A percentile compares a stretch with the other conserved stretches of the same genome.
These are phyloP conservation scores for Onygenales sp. DNA, from an alignment of 2,329 filamentous ascomycete genomes.

Conservation along the genomic window DNA sequence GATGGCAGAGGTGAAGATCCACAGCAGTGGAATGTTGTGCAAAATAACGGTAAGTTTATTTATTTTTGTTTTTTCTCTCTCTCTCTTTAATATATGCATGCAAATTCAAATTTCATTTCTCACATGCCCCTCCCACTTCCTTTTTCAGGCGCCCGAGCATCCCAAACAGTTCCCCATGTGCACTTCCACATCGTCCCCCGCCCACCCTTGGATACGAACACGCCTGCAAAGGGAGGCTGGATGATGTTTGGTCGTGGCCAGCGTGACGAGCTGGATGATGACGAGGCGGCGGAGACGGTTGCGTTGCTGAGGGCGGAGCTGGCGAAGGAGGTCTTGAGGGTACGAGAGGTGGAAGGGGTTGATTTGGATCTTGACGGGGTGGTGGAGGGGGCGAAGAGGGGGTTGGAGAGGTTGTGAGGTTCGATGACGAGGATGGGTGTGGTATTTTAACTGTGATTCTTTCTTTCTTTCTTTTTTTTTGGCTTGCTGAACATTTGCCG, in stretches of 20 bases:
- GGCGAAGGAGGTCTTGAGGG: slow-evolving; percentile 25
- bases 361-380: slow-evolving; percentile 20
- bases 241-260: slow-evolving; percentile 40
- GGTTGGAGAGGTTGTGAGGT: slow-evolving; percentile 5
- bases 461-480: background rate
- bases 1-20: slow-evolving; percentile 53
- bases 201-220: slow-evolving; percentile 38
- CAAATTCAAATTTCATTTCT: background rate
- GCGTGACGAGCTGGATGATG: slow-evolving; percentile 38
- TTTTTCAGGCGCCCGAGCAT: slow-evolving; percentile 59
- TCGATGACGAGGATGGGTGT: background rate
- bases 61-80: slow-evolving; percentile 2
- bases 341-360: slow-evolving; percentile 28
- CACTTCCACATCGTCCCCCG: slow-evolving; percentile 93
- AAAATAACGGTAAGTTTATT: slow-evolving; percentile 65
- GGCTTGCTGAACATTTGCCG: too few relatives aligned
- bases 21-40: slow-evolving; percentile 88
- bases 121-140: background rate
- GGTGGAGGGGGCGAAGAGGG: slow-evolving; percentile 1
- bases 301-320: slow-evolving; percentile 27
- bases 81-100: slow-evolving; percentile 2
- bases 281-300: slow-evolving; percentile 32
- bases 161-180: slow-evolving; percentile 85
- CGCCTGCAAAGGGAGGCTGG: slow-evolving; percentile 21
- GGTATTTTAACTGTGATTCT: background rate